These are phyloP conservation scores for Rhizopus sp. DNA, from an alignment of 371 early-diverging fungal species.

Conservation along the genomic window DNA sequence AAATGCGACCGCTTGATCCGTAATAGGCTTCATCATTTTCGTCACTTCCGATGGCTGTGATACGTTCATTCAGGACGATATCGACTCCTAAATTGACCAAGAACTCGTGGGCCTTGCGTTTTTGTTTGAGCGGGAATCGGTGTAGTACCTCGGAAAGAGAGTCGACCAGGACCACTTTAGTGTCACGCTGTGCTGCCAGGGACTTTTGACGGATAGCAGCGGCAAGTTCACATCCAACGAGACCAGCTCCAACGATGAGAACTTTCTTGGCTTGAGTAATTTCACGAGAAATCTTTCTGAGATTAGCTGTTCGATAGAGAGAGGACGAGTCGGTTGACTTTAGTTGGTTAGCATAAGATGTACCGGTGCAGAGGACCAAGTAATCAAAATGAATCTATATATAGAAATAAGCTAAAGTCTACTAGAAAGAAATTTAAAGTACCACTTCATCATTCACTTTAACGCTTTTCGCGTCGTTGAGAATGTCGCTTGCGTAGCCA, in stretches of 20 bases:
- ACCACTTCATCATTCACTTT: slow-evolving; percentile 34
- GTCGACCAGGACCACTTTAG: slow-evolving; percentile 58
- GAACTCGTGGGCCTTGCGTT: slow-evolving; percentile 46
- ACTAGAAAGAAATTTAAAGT: slow-evolving; percentile 4
- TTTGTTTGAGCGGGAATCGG: slow-evolving; percentile 44
- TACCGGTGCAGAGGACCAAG: slow-evolving; percentile 71
- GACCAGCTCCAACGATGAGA: slow-evolving; percentile 62
- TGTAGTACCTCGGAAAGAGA: slow-evolving; percentile 38
- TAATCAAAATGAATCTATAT: slow-evolving; percentile 66
- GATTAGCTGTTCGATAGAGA: slow-evolving; percentile 32
- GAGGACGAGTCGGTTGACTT: slow-evolving; percentile 49
- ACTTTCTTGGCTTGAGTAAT: slow-evolving; percentile 55
- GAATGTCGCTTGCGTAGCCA: slow-evolving; percentile 40
- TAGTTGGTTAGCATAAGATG: slow-evolving; percentile 54
- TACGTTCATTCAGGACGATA: slow-evolving; percentile 63
- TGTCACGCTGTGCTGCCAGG: slow-evolving; percentile 40
- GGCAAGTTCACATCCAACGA: slow-evolving; percentile 69
- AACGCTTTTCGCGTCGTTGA: slow-evolving; percentile 29
- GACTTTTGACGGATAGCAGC: slow-evolving; percentile 51
- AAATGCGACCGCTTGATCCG: slow-evolving; percentile 32
- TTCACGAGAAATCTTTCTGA: slow-evolving; percentile 42
- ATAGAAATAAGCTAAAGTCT: not conserved
- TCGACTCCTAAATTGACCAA: slow-evolving; percentile 61
- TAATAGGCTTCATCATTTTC: slow-evolving; percentile 22
- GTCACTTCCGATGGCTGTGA: slow-evolving; percentile 25